phyloP scores from a whole-genome alignment of 139 green algal species.

The Spirogloea muscicola region DNA sequence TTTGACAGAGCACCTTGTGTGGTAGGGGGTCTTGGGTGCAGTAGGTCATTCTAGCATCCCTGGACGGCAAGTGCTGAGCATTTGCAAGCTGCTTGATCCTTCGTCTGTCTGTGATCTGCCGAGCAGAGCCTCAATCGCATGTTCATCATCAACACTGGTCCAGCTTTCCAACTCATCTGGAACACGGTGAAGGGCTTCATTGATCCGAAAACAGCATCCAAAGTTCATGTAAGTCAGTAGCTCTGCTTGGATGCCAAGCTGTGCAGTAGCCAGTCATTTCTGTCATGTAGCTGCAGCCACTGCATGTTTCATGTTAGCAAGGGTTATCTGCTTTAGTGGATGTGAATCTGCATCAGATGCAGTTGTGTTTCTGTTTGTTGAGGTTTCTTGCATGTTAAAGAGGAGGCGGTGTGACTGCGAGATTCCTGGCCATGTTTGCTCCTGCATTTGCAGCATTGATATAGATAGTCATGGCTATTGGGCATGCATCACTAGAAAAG shows the following conservation, averaged over 20 bases:
- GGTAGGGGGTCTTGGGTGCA: no score
- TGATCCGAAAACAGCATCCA: slow-evolving; percentile 34
- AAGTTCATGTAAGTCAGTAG: slow-evolving; percentile 44
- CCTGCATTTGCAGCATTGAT: no score
- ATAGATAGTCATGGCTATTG: no score
- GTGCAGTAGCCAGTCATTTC: not conserved
- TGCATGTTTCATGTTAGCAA: not conserved
- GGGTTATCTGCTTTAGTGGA: not conserved
- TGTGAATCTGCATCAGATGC: not conserved
- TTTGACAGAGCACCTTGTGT: no score
- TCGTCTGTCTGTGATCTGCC: no score
- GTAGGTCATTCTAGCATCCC: no score
- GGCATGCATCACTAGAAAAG: no score
- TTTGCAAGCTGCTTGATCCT: no score
- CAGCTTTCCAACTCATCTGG: slow-evolving; percentile 47
- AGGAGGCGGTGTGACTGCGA: no score
- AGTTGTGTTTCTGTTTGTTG: not conserved
- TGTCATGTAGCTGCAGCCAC: not conserved
- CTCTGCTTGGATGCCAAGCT: not conserved
- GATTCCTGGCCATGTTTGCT: no score
- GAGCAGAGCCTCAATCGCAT: slow-evolving; percentile 35
- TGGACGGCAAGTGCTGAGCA: no score
- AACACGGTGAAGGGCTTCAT: slow-evolving; percentile 47
- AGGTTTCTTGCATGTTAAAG: no score
- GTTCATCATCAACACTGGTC: slow-evolving; percentile 57